Percentiles rank a stretch among this genome's conserved stretches.
These are phyloP conservation scores for Haplosporangium gracile DNA, from an alignment of 192 early-diverging fungal species.

Conservation along the genomic window DNA sequence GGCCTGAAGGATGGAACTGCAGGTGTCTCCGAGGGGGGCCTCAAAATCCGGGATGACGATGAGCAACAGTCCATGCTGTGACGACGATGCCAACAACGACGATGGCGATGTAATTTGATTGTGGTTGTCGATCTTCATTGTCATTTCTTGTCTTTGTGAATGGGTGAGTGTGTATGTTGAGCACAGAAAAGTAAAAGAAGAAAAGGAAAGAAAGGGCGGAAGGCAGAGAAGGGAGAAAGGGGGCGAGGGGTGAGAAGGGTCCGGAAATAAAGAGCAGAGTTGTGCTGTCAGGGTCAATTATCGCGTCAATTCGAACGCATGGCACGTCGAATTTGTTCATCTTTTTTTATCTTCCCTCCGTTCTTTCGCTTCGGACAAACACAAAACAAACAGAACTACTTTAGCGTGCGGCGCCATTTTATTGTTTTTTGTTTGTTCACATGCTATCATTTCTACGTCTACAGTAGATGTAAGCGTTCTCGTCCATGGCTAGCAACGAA, in stretches of 20 bases:
- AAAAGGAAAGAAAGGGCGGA: neutral
- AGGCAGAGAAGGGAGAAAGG: neutral
- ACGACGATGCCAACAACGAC: neutral
- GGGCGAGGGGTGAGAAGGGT: neutral
- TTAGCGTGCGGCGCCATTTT: too few relatives aligned
- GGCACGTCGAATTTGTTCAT: neutral
- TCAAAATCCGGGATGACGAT: conserved; percentile 27
- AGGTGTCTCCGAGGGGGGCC: conserved; percentile 35
- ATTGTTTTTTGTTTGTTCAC: too few relatives aligned
- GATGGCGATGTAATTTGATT: neutral
- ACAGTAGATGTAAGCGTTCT: too few relatives aligned
- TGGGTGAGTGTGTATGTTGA: neutral
- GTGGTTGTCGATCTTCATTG: neutral
- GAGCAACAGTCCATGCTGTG: conserved; percentile 39
- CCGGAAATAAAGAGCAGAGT: neutral
- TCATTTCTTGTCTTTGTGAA: conserved; percentile 12
- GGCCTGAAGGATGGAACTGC: conserved; percentile 37
- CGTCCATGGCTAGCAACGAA: too few relatives aligned
- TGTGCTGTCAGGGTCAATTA: neutral
- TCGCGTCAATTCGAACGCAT: conserved; percentile 5
- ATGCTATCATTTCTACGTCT: too few relatives aligned
- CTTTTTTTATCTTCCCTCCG: neutral
- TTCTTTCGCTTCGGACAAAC: neutral
- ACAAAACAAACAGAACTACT: too few relatives aligned
- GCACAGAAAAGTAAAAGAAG: neutral